A percentile compares a stretch with the other conserved stretches of the same genome.
These are phyloP conservation scores for Aspergillus tamarii DNA, from an alignment of 2,329 filamentous ascomycete genomes.

Conservation along the genomic window DNA sequence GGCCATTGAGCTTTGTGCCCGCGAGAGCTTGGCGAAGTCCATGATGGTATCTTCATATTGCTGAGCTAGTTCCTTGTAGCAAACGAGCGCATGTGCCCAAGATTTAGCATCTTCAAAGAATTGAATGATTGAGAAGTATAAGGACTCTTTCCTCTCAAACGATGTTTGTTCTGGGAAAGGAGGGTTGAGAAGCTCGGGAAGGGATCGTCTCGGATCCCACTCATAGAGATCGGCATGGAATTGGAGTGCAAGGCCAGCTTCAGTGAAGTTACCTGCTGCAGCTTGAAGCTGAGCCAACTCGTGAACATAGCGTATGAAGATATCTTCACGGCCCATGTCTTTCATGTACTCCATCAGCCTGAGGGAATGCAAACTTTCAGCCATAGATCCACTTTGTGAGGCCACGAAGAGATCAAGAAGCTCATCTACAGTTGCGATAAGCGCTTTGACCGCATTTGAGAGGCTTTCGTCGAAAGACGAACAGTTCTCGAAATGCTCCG, in stretches of 20 bases:
- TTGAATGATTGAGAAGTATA: constrained; percentile 95
- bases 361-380: constrained; percentile 85
- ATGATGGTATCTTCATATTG: constrained; percentile 90
- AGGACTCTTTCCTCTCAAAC: constrained; percentile 88
- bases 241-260: constrained; percentile 85
- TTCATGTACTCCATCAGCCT: constrained; percentile 94
- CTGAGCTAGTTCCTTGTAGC: constrained; percentile 86
- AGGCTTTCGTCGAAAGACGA: constrained; percentile 72
- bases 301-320: constrained; percentile 94
- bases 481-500: constrained; percentile 76
- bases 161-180: constrained; percentile 79
- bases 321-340: constrained; percentile 96
- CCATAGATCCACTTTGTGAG: constrained; percentile 74
- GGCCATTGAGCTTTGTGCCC: constrained; percentile 86
- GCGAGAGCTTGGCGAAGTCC: constrained; percentile 88
- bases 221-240: constrained; percentile 91
- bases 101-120: constrained; percentile 92
- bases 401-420: constrained; percentile 88
- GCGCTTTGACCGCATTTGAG: constrained; percentile 72
- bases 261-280: constrained; percentile 75
- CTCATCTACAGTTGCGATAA: constrained; percentile 85
- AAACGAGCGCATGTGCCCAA: constrained; percentile 84
- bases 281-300: constrained; percentile 81
- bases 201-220: constrained; percentile 75
- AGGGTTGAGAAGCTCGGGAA: constrained; percentile 71